Evolutionary conservation across 768 basidiomycete species (phyloP).

Genomic region (Artomyces pyxidatus): DNA sequence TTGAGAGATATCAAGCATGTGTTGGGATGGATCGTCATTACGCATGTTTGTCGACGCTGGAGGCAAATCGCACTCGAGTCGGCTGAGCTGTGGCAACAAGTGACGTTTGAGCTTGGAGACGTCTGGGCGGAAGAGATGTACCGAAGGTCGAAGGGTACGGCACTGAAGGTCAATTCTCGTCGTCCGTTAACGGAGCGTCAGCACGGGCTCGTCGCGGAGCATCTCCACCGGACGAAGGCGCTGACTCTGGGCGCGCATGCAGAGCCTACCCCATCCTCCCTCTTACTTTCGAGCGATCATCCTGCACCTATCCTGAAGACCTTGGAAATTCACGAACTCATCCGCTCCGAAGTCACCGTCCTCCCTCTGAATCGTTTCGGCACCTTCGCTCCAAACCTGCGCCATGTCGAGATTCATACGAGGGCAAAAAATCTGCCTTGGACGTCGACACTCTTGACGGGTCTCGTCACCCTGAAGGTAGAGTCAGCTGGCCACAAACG

Average conservation of each 20-base stretch:
- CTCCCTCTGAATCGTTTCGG: neutral
- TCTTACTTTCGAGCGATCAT: neutral
- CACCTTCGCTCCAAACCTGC: neutral
- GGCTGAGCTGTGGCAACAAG: neutral
- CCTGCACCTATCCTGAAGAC: neutral
- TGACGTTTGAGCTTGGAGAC: neutral
- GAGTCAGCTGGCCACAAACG: neutral
- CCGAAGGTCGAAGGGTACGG: neutral
- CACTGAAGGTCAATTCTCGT: neutral
- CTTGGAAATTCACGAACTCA: neutral
- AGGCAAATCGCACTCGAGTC: neutral
- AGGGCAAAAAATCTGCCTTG: neutral
- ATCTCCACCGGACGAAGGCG: neutral
- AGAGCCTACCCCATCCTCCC: neutral
- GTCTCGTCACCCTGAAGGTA: neutral
- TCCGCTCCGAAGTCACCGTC: neutral
- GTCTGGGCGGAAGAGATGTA: neutral
- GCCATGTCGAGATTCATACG: neutral
- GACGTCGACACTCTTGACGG: neutral
- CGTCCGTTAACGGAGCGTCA: neutral
- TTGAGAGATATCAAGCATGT: neutral
- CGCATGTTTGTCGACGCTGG: neutral
- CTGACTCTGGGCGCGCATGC: neutral
- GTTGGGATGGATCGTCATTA: neutral
- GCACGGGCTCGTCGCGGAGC: neutral